Conservation (phyloP, 192 early-diverging fungal genomes). For the Coemansia sp. region DNA sequence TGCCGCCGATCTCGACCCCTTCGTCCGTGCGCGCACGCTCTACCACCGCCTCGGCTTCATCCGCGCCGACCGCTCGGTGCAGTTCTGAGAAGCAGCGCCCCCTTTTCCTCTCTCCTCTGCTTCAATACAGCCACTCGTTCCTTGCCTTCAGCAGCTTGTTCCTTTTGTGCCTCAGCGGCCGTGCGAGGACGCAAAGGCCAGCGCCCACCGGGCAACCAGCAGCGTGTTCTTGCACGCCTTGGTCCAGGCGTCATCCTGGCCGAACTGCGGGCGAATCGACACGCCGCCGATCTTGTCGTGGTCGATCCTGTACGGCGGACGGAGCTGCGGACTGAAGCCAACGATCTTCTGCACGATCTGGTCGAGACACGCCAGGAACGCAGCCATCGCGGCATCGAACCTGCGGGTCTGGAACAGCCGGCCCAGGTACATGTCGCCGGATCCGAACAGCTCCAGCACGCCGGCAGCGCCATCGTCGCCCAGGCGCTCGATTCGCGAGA, state of each 20-base stretch:
- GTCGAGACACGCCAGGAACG: conserved; percentile 86
- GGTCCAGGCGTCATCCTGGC: conserved; percentile 92
- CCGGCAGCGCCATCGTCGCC: conserved; percentile 63
- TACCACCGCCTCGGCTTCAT: conserved; percentile 53
- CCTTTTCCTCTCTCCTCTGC: background rate
- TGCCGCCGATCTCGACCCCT: conserved; percentile 54
- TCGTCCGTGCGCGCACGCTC: conserved; percentile 51
- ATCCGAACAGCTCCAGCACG: conserved; percentile 79
- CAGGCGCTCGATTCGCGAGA: conserved; percentile 85
- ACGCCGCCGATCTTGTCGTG: conserved; percentile 87
- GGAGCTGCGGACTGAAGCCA: conserved; percentile 69
- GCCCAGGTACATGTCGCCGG: conserved; percentile 76
- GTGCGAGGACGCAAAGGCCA: conserved; percentile 68
- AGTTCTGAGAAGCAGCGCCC: conserved; percentile 1
- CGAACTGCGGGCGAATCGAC: conserved; percentile 83
- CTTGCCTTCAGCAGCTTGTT: no score
- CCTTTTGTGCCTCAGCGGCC: no score
- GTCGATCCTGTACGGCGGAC: conserved; percentile 83
- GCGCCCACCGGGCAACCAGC: conserved; percentile 86
- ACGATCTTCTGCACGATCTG: conserved; percentile 84
- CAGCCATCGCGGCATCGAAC: conserved; percentile 87
- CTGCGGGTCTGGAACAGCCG: conserved; percentile 78
- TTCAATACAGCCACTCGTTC: no score
- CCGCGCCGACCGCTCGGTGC: conserved; percentile 8
- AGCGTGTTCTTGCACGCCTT: conserved; percentile 85